phyloP scores from a whole-genome alignment of 202 grass and related monocot species.

The Elaeis oleifera region DNA sequence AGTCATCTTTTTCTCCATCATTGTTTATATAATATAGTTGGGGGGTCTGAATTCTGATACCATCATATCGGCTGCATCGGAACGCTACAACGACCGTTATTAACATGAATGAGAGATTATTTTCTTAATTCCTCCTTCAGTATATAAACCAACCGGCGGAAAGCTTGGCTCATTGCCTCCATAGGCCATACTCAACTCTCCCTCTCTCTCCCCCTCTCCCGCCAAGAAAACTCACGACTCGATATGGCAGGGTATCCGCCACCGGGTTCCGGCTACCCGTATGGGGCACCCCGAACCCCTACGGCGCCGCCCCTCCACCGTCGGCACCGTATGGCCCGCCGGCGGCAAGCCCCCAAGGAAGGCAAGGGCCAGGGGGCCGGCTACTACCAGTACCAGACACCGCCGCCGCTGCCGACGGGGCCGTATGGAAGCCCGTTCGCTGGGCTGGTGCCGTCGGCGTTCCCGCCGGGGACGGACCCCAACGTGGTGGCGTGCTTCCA shows the following conservation, averaged over 20 bases:
- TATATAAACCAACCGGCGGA: too few species aligned
- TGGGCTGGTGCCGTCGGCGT: constrained; percentile 55
- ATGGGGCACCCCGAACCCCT: constrained; percentile 22
- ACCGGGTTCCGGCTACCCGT: constrained; percentile 30
- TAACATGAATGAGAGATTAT: too few species aligned
- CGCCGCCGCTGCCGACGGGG: neutral
- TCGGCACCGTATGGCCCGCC: constrained; percentile 10
- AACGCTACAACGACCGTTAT: too few species aligned
- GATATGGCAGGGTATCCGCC: constrained; percentile 66
- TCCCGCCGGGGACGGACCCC: constrained; percentile 75
- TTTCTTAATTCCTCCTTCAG: too few species aligned
- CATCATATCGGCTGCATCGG: too few species aligned
- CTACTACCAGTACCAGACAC: neutral
- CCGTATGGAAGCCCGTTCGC: constrained; percentile 54
- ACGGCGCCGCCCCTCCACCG: neutral
- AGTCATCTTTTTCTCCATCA: too few species aligned
- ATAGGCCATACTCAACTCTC: too few species aligned
- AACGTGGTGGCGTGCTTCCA: constrained; percentile 82
- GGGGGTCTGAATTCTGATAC: too few species aligned
- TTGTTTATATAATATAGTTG: too few species aligned
- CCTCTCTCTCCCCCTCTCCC: too few species aligned
- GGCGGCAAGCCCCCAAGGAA: constrained; percentile 34
- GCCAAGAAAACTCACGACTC: too few species aligned
- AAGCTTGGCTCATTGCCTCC: too few species aligned
- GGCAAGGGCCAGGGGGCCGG: constrained; percentile 26